Evolutionary conservation across 176 grass and related monocot species (phyloP).

Genomic region (Carex scoparia): DNA sequence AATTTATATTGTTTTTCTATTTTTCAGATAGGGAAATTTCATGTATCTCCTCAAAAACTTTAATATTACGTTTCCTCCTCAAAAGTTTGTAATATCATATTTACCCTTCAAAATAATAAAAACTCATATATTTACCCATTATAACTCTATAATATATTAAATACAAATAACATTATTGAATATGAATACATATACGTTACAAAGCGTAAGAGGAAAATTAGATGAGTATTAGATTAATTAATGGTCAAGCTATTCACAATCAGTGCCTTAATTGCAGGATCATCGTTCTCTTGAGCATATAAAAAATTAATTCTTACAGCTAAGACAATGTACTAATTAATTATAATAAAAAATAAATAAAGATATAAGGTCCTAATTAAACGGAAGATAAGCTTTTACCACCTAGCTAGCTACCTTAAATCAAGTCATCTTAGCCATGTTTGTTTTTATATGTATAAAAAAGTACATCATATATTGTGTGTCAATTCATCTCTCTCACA

Average conservation of each 20-base stretch:
- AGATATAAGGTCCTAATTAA: background rate
- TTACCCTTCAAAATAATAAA: no score
- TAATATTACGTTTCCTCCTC: no score
- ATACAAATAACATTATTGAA: no score
- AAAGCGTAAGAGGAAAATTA: background rate
- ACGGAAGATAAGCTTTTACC: background rate
- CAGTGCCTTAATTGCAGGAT: background rate
- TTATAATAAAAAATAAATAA: background rate
- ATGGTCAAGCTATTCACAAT: background rate
- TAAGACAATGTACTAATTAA: background rate
- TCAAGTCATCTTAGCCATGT: background rate
- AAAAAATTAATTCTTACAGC: background rate
- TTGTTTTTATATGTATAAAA: slow-evolving; percentile 1
- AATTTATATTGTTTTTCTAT: no score
- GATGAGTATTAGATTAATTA: background rate
- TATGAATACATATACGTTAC: no score
- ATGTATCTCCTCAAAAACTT: no score
- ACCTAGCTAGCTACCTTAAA: background rate
- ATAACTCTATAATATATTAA: no score
- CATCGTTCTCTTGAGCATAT: background rate
- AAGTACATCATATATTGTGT: background rate
- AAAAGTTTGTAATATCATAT: no score
- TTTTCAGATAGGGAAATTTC: no score
- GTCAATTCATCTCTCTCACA: background rate
- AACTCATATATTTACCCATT: no score